Evolutionary conservation across 768 basidiomycete genomes (phyloP).

Genomic region (Boletus tomentosulus): DNA sequence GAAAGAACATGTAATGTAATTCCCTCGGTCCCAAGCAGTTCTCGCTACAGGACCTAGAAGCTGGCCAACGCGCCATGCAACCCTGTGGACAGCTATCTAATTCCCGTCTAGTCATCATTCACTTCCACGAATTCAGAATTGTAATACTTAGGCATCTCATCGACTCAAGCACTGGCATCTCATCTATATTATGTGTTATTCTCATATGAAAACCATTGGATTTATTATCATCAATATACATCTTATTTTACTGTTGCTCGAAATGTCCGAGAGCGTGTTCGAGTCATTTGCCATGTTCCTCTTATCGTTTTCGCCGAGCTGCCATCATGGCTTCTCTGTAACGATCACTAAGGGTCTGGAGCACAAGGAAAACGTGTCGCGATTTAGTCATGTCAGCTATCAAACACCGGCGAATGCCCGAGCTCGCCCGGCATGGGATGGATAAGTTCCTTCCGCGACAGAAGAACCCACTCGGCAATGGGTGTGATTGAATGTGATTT

Average conservation of each 20-base stretch:
- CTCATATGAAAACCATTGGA: conserved; percentile 1
- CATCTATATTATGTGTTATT: conserved; percentile 9
- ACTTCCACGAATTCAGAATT: conserved; percentile 1
- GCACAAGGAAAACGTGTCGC: neutral
- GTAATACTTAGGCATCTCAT: conserved; percentile 6
- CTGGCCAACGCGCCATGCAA: neutral
- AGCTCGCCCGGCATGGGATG: neutral
- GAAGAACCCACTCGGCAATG: neutral
- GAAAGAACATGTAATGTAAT: conserved; percentile 19
- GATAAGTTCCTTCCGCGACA: conserved; percentile 7
- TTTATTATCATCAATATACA: neutral
- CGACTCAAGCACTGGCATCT: conserved; percentile 4
- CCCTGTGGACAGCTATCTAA: neutral
- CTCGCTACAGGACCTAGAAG: neutral
- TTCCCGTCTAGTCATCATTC: neutral
- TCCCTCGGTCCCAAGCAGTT: neutral
- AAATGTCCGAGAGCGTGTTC: neutral
- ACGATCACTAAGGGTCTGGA: neutral
- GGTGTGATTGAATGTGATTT: neutral
- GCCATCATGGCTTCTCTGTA: neutral
- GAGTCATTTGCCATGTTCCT: neutral
- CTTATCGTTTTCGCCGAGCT: conserved; percentile 1
- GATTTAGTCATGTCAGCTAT: neutral
- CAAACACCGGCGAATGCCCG: neutral
- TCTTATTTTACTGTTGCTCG: neutral